These are phyloP conservation scores for Colletotrichum tropicicola DNA, from an alignment of 2,329 filamentous ascomycete species.

Conservation along the genomic window DNA sequence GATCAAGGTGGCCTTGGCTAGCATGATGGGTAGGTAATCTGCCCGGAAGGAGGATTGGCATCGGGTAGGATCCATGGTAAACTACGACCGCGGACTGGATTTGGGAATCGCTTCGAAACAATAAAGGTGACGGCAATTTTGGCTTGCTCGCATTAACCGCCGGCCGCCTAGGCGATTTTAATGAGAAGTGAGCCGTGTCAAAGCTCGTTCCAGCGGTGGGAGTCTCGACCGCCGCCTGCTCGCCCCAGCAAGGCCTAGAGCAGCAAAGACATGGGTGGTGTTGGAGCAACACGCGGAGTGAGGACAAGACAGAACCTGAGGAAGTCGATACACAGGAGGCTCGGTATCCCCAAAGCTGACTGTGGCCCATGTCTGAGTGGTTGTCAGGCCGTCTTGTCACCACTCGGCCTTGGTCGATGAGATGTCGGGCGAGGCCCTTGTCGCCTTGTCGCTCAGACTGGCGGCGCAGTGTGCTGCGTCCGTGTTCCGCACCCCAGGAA, in stretches of 20 bases:
- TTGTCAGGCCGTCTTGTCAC: background rate
- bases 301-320: background rate
- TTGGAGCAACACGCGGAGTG: constrained; percentile 18
- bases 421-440: constrained; percentile 1
- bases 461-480: background rate
- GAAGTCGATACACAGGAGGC: constrained; percentile 12
- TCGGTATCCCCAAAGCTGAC: constrained; percentile 8
- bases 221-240: constrained; percentile 18
- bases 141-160: constrained; percentile 9
- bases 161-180: background rate
- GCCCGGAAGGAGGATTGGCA: background rate
- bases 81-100: background rate
- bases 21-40: background rate
- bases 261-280: constrained; percentile 9
- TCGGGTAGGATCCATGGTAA: background rate
- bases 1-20: background rate
- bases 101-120: background rate
- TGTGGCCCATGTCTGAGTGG: background rate
- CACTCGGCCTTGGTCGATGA: no score
- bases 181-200: constrained; percentile 25
- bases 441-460: constrained; percentile 19
- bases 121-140: background rate
- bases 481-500: background rate
- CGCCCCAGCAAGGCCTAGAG: background rate
- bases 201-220: background rate